Base-by-base conservation (phyloP, 108 stramenopile species). In the Cyclostephanos tholiformis region DNA sequence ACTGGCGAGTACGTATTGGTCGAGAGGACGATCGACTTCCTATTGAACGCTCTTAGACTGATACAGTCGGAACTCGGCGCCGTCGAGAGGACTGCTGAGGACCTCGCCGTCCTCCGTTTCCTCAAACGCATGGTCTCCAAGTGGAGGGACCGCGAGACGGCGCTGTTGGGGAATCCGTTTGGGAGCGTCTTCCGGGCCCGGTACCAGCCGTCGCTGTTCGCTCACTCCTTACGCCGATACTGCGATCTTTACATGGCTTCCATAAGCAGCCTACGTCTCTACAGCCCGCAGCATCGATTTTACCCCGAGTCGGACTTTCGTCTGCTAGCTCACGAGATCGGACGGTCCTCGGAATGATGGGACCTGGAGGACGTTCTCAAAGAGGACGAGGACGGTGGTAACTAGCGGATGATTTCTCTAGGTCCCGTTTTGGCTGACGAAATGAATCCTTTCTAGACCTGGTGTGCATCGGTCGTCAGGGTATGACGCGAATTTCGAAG, bases 141-240 rank as follows among this genome's bases (percentile, higher is more conserved):
- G 48, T 92, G 92, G 91, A 78, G 95, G 35, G 95, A 96, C 65
- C 72, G 83, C 36, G 84, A 92, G 69, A 92, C 89, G 3, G 30
- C 41, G 19, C 48, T 92, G 13, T 64, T 94, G n/a, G 89, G 91
- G 12, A 94, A 94, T 81, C 88, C 92, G 0, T 96, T 93, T 50
- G 95, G 95, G 9, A 86, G 83, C 39, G 88, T 96, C 19, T 96
- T 96, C 65, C 76, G 92, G 7, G 95, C 95, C 8, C 80, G 92
- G 20, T 92, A 91, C 71, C 89, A 91, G 44, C 91, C 92, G 20
- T 90, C 70, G 3, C 62, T 85, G 38, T 82, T 85, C 46, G 79
- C 84, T 1, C 77, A 77, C 49, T 82, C 77, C 2, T 48, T 85
- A 16, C 57, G 76, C 25, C 43, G 81, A 22, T 85, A 85, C 62